Evolutionary conservation across 202 grass and related monocot species (phyloP).

Genomic region (Digitaria exilis): DNA sequence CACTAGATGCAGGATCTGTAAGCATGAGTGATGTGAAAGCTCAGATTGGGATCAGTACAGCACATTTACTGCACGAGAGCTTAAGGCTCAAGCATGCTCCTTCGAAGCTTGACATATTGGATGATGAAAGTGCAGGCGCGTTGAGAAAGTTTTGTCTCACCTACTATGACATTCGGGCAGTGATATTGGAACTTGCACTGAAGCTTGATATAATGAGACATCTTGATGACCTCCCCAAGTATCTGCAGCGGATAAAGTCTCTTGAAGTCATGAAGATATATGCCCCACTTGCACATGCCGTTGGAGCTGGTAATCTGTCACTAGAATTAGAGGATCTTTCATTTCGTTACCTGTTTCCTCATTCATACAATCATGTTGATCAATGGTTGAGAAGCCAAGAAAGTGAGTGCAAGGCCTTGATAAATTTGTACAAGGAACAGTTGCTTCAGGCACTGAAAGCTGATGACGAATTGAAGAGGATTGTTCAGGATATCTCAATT

Average conservation of each 20-base stretch:
- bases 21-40: slow-evolving; percentile 71
- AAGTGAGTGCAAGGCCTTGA: slow-evolving; percentile 59
- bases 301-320: slow-evolving; percentile 76
- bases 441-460: slow-evolving; percentile 60
- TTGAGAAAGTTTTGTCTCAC: slow-evolving; percentile 85
- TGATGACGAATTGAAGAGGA: slow-evolving; percentile 57
- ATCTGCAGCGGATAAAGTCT: slow-evolving; percentile 70
- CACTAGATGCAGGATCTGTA: slow-evolving; percentile 71
- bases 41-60: slow-evolving; percentile 61
- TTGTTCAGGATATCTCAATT: slow-evolving; percentile 78
- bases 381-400: slow-evolving; percentile 78
- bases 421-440: slow-evolving; percentile 66
- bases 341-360: slow-evolving; percentile 85
- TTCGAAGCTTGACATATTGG: slow-evolving; percentile 68
- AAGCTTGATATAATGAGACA: slow-evolving; percentile 88
- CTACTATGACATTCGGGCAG: slow-evolving; percentile 88
- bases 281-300: slow-evolving; percentile 87
- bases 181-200: slow-evolving; percentile 77
- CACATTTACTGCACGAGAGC: slow-evolving; percentile 81
- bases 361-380: slow-evolving; percentile 75
- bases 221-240: slow-evolving; percentile 74
- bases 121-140: slow-evolving; percentile 69
- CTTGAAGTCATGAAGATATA: slow-evolving; percentile 95
- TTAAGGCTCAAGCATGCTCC: slow-evolving; percentile 73
- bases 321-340: slow-evolving; percentile 88